Evolutionary conservation across 2,329 filamentous ascomycete species (phyloP).

Genomic region (Epichloe aotearoae): DNA sequence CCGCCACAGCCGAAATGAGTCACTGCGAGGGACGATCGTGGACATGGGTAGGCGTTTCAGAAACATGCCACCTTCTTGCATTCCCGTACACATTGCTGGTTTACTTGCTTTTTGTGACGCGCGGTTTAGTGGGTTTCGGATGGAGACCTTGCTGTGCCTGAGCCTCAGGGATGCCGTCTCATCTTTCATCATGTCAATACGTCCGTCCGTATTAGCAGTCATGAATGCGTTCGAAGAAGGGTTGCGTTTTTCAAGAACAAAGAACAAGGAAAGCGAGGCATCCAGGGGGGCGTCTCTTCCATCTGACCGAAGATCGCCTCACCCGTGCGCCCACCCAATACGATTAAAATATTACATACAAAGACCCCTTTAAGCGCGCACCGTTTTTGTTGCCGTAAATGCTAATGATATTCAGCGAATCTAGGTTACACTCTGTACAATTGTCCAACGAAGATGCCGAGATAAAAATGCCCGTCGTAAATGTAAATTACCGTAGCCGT

Average conservation of each 20-base stretch:
- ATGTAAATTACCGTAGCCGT: slow-evolving; percentile 22
- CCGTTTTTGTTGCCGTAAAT: slow-evolving; percentile 11
- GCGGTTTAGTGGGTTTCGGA: background rate
- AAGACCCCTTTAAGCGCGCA: too few relatives aligned
- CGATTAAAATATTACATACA: slow-evolving; percentile 37
- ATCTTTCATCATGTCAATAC: accelerated
- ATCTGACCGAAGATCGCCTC: too few relatives aligned
- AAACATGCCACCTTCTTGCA: background rate
- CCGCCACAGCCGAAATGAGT: background rate
- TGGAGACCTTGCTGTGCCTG: background rate
- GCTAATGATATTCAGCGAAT: slow-evolving; percentile 4
- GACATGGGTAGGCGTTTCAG: background rate
- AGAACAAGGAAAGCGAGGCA: background rate
- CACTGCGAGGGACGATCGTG: background rate
- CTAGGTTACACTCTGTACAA: too few relatives aligned
- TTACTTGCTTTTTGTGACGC: too few relatives aligned
- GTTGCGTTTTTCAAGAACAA: slow-evolving; percentile 1
- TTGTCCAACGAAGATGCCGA: slow-evolving; percentile 1
- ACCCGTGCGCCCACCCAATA: slow-evolving; percentile 13
- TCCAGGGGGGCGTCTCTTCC: too few relatives aligned
- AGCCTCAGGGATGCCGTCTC: too few relatives aligned
- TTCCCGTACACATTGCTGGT: too few relatives aligned
- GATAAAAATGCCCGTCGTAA: slow-evolving; percentile 21
- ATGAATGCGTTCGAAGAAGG: slow-evolving; percentile 1
- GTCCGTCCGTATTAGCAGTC: too few relatives aligned